phyloP scores from a whole-genome alignment of 768 basidiomycete genomes.

The Cantharellus anzutake region DNA sequence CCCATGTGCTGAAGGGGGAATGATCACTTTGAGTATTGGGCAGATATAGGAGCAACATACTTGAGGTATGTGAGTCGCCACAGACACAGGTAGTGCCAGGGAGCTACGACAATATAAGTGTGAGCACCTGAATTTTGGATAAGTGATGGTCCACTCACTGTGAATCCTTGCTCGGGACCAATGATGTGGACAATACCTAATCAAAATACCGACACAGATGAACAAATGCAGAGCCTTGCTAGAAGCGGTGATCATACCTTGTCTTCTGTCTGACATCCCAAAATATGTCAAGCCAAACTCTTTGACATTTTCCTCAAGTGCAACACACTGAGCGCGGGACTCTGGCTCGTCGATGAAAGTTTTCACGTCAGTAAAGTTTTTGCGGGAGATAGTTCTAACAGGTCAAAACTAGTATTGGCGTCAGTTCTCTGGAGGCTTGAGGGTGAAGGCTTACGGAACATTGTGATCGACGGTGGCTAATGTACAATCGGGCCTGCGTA shows the following conservation, averaged over 20 bases:
- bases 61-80: slow-evolving; percentile 87
- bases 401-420: not conserved
- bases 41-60: slow-evolving; percentile 23
- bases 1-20: slow-evolving; percentile 44
- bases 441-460: slow-evolving; percentile 40
- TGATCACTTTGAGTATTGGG: not conserved
- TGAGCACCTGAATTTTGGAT: not conserved
- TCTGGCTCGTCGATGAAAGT: slow-evolving; percentile 72
- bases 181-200: slow-evolving; percentile 74
- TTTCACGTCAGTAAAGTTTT: slow-evolving; percentile 49
- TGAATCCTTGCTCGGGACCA: slow-evolving; percentile 88
- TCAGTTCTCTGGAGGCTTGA: not conserved
- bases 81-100: slow-evolving; percentile 73
- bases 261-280: slow-evolving; percentile 73
- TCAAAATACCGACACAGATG: not conserved
- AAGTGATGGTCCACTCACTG: slow-evolving; percentile 23
- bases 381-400: slow-evolving; percentile 47
- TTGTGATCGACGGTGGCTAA: slow-evolving; percentile 82
- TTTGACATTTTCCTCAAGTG: slow-evolving; percentile 77
- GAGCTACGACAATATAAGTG: slow-evolving; percentile 23
- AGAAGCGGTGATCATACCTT: slow-evolving; percentile 31
- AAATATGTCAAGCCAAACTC: slow-evolving; percentile 87
- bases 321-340: slow-evolving; percentile 63
- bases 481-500: slow-evolving; percentile 75
- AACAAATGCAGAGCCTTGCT: not conserved